Conservation (phyloP, 257 asterid genomes). For the Lycium barbarum region DNA sequence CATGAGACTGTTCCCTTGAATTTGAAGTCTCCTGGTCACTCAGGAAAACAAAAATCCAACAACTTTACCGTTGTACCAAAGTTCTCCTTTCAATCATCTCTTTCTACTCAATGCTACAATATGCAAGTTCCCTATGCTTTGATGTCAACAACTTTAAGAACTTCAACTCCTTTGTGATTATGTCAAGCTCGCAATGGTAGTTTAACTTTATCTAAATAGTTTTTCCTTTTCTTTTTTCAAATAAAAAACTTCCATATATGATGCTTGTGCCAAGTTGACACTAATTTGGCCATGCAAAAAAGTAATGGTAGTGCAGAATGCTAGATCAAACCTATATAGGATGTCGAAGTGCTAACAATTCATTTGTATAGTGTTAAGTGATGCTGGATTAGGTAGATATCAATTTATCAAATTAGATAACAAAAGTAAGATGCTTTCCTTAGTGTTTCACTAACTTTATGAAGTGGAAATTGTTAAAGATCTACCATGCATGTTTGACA, state of each 20-base stretch:
- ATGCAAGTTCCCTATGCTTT: neutral
- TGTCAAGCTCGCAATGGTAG: neutral
- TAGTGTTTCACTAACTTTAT: slow-evolving; percentile 4
- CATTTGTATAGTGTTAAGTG: neutral
- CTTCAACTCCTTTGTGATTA: neutral
- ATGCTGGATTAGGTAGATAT: slow-evolving; percentile 19
- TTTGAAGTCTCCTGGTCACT: neutral
- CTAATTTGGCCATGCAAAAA: slow-evolving; percentile 2
- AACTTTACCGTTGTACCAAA: neutral
- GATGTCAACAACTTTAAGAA: neutral
- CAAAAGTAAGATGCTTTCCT: neutral
- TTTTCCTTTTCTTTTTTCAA: too few relatives aligned
- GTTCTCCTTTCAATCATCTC: neutral
- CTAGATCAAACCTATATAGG: neutral
- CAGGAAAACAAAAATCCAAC: too few relatives aligned
- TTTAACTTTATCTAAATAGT: too few relatives aligned
- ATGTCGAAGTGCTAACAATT: neutral
- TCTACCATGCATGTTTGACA: neutral
- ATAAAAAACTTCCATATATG: neutral
- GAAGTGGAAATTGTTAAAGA: neutral
- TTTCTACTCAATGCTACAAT: neutral
- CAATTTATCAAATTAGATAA: neutral
- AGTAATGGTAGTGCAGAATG: neutral
- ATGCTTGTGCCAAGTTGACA: neutral
- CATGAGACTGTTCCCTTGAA: too few relatives aligned